Evolutionary conservation across 805 yeast genomes (phyloP).

Genomic region (Suhomyces canberraensis): DNA sequence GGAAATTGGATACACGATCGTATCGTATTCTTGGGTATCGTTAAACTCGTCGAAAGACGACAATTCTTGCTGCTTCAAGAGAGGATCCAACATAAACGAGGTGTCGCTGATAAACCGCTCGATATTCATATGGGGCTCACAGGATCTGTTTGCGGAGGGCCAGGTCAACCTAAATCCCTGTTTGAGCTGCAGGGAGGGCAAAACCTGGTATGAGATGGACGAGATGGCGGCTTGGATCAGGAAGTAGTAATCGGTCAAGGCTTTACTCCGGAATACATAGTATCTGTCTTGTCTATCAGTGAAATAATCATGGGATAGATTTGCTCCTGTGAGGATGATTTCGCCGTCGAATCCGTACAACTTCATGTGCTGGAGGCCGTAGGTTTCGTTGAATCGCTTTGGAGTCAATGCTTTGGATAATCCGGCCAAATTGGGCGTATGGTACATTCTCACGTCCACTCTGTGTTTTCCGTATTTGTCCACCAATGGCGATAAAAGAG

Average conservation of each 20-base stretch:
- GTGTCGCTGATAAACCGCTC: slow-evolving; percentile 54
- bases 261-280: slow-evolving; percentile 58
- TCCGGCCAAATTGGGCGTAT: slow-evolving; percentile 82
- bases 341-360: slow-evolving; percentile 93
- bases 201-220: slow-evolving; percentile 65
- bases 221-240: slow-evolving; percentile 65
- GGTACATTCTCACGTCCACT: slow-evolving; percentile 80
- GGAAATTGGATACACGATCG: slow-evolving; percentile 84
- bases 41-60: slow-evolving; percentile 29
- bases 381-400: slow-evolving; percentile 82
- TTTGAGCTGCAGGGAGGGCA: slow-evolving; percentile 37
- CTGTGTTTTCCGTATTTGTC: slow-evolving; percentile 60
- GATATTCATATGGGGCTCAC: slow-evolving; percentile 61
- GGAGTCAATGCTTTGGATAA: slow-evolving; percentile 66
- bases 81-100: slow-evolving; percentile 52
- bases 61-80: slow-evolving; percentile 47
- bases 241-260: slow-evolving; percentile 70
- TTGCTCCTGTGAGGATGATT: slow-evolving; percentile 86
- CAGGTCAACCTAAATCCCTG: slow-evolving; percentile 61
- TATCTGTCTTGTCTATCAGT: slow-evolving; percentile 94
- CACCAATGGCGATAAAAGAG: slow-evolving; percentile 64
- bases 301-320: slow-evolving; percentile 86
- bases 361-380: slow-evolving; percentile 96
- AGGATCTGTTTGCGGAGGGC: slow-evolving; percentile 66
- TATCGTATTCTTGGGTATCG: slow-evolving; percentile 41